phyloP scores from a whole-genome alignment of 176 grass and related monocot species.

The Poa annua region DNA sequence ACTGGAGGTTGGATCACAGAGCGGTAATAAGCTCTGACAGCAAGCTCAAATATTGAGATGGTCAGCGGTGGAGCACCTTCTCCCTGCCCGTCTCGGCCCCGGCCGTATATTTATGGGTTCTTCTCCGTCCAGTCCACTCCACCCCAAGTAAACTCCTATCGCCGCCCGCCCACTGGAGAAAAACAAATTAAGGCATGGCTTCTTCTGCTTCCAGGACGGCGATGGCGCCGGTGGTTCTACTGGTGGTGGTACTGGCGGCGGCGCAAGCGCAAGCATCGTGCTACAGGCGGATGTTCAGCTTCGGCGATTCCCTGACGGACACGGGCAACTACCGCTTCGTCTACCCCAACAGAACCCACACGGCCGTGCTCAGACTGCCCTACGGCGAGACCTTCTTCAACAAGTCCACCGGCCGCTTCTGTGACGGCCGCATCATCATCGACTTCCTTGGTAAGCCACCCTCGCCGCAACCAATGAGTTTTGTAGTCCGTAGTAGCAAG shows the following conservation, averaged over 20 bases:
- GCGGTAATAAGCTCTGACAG: no score
- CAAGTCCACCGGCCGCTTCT: conserved; percentile 76
- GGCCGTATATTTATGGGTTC: no score
- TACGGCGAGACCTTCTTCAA: conserved; percentile 82
- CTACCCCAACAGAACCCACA: conserved; percentile 32
- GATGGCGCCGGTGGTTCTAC: neutral
- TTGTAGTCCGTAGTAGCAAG: no score
- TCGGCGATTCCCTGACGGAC: conserved; percentile 81
- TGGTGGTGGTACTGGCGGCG: neutral
- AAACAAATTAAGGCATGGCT: conserved; percentile 25
- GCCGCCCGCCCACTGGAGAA: neutral
- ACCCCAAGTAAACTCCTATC: neutral
- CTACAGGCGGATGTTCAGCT: conserved; percentile 65
- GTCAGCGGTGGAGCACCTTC: no score
- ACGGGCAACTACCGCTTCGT: conserved; percentile 66
- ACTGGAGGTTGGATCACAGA: no score
- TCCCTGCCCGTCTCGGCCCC: no score
- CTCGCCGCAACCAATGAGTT: no score
- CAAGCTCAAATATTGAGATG: no score
- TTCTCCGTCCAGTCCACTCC: neutral
- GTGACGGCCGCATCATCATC: conserved; percentile 17
- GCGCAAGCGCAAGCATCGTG: conserved; percentile 48
- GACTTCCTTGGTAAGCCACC: no score
- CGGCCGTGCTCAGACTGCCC: conserved; percentile 42
- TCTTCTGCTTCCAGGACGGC: neutral